Evolutionary conservation across 371 early-diverging fungal species (phyloP).

Genomic region (Mucor plumbeus): DNA sequence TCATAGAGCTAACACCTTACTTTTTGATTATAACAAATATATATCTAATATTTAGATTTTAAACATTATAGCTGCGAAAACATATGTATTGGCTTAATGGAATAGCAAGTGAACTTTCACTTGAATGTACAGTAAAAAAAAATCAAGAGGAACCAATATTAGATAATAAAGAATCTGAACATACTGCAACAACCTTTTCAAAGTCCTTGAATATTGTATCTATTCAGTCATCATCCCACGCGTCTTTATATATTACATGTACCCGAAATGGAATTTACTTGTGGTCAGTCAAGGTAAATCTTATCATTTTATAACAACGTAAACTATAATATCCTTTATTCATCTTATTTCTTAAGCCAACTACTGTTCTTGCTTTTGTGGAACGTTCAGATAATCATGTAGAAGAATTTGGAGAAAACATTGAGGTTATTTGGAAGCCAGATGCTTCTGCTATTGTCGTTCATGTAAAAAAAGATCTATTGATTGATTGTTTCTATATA

Average conservation of each 20-base stretch:
- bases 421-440: constrained; percentile 51
- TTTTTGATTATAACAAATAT: not conserved
- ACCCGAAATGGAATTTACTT: constrained; percentile 44
- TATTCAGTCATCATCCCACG: constrained; percentile 43
- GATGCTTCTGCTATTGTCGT: constrained; percentile 48
- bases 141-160: constrained; percentile 2
- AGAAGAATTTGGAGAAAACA: constrained; percentile 54
- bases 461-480: constrained; percentile 31
- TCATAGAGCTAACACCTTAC: not conserved
- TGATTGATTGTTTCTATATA: not conserved
- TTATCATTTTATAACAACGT: not conserved
- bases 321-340: not conserved
- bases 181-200: constrained; percentile 11
- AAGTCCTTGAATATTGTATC: constrained; percentile 35
- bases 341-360: constrained; percentile 33
- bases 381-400: constrained; percentile 54
- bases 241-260: constrained; percentile 52
- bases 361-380: constrained; percentile 48
- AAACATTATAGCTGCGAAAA: not conserved
- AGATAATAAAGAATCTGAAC: not conserved
- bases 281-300: constrained; percentile 57
- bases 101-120: constrained; percentile 49
- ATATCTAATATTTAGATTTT: not conserved
- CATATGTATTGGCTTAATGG: constrained; percentile 60
- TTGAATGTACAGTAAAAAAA: constrained; percentile 22